Base-by-base conservation (phyloP, 1,284 basidiomycete genomes). In the Sutorius eximius region DNA sequence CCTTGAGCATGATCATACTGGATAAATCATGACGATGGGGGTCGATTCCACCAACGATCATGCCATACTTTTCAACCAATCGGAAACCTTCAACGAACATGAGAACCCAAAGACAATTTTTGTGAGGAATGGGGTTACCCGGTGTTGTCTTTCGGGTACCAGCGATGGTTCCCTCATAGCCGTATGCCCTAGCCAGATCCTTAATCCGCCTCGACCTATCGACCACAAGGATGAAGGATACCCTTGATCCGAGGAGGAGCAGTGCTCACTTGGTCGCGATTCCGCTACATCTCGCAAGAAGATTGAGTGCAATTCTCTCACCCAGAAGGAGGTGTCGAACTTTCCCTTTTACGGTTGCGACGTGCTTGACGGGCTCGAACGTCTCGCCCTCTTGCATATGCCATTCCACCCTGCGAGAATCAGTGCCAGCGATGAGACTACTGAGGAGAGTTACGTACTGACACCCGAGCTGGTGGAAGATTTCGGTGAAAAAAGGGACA, bases 1-100 rank as follows among this genome's bases (percentile, higher is more conserved):
- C 96, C 75, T 99, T 99, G 67, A 99, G 85, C 96, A 99, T 99
- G 69, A 99, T 96, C 96, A 99, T 99, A 70, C 91, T 93, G 37
- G 91, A 95, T 33, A 99, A 80, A 73, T 98, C 95, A 67, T 98
- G 91, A n/a, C 97, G 83, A 76, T 99, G 97, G 18, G 92, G 80
- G 72, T 99, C 97, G 61, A 98, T 90, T 5, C 96, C 97, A 24
- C 97, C 96, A 27, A 99, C 93, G 44, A 98, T 77, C 97, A 99
- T 99, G 10, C 90, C 97, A 71, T 99, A 98, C 75, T 99, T 99
- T 73, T 99, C 96, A 6, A 99, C 95, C 16, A 98, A 79, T 46
- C 97, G 81, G 77, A 99, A 99, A 0, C 94, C 93, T 83, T 64
- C 11, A 5, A 55, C 52, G 24, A 43, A 43, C 42, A 45, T 1